phyloP scores from a whole-genome alignment of 2,329 filamentous ascomycete species.

The Aplosporella prunicola region DNA sequence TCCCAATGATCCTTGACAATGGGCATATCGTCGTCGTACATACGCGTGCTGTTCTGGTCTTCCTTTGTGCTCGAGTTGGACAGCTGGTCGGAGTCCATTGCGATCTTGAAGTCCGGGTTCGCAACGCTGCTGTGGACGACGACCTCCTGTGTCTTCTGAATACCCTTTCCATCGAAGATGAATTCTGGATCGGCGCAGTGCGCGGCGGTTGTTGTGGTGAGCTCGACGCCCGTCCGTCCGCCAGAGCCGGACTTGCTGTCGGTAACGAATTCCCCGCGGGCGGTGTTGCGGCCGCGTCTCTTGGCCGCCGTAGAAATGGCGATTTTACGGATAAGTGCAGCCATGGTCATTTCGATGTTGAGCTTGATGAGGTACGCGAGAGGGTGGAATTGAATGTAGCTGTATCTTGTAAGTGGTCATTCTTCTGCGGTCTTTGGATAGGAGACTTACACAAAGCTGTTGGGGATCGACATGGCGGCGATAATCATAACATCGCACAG shows the following conservation, averaged over 20 bases:
- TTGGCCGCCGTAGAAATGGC: slow-evolving; percentile 7
- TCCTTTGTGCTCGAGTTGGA: slow-evolving; percentile 8
- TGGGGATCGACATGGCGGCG: slow-evolving; percentile 37
- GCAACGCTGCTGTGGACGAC: slow-evolving; percentile 1
- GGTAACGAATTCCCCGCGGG: slow-evolving; percentile 2
- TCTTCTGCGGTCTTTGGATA: neutral
- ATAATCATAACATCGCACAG: slow-evolving; percentile 43
- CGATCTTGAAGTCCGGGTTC: slow-evolving; percentile 4
- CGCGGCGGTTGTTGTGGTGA: neutral
- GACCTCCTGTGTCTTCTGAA: slow-evolving; percentile 8
- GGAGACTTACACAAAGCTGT: slow-evolving; percentile 34
- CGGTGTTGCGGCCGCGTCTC: neutral
- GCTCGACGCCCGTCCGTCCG: slow-evolving; percentile 3
- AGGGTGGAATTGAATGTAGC: slow-evolving; percentile 43
- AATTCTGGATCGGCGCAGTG: slow-evolving; percentile 4
- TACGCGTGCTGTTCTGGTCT: slow-evolving; percentile 1
- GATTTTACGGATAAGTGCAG: slow-evolving; percentile 37
- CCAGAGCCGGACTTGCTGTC: slow-evolving; percentile 1
- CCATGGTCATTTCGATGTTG: slow-evolving; percentile 45
- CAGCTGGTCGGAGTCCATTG: slow-evolving; percentile 1
- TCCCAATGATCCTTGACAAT: slow-evolving; percentile 1
- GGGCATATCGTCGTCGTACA: slow-evolving; percentile 5
- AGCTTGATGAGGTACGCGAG: slow-evolving; percentile 42
- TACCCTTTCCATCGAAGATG: slow-evolving; percentile 5
- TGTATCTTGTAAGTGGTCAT: slow-evolving; percentile 14